Evolutionary conservation across 345 rosid species (phyloP).

Genomic region (Xanthoceras sorbifolium): DNA sequence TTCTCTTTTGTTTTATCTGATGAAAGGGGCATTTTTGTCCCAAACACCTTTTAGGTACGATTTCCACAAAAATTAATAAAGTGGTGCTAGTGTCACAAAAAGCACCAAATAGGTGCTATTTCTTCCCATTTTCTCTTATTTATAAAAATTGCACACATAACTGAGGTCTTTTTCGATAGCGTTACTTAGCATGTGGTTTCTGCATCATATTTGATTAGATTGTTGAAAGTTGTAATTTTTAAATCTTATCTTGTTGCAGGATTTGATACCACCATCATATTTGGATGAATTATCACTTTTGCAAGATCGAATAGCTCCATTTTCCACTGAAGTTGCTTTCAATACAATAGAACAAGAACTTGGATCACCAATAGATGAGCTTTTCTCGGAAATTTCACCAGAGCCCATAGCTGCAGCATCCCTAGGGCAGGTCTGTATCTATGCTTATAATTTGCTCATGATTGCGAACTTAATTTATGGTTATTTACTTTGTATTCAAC

Average conservation of each 20-base stretch:
- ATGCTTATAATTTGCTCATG: background rate
- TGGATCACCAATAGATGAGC: constrained; percentile 59
- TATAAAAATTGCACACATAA: background rate
- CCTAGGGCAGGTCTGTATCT: constrained; percentile 72
- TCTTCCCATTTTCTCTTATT: too few relatives aligned
- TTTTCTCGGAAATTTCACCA: constrained; percentile 90
- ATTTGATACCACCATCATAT: constrained; percentile 84
- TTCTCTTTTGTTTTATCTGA: too few relatives aligned
- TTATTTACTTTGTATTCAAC: constrained; percentile 12
- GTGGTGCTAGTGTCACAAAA: too few relatives aligned
- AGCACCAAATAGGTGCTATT: too few relatives aligned
- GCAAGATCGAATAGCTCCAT: constrained; percentile 93
- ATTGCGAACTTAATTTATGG: constrained; percentile 8
- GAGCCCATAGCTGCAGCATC: constrained; percentile 95
- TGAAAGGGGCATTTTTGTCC: too few relatives aligned
- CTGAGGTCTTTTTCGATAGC: background rate
- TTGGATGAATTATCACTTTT: constrained; percentile 81
- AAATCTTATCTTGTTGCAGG: constrained; percentile 41
- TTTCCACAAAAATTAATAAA: too few relatives aligned
- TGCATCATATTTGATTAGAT: background rate
- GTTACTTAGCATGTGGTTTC: background rate
- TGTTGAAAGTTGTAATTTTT: background rate
- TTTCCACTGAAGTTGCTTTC: constrained; percentile 81
- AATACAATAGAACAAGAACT: constrained; percentile 76
- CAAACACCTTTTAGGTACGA: too few relatives aligned